Evolutionary conservation across 116 monocot genomes (phyloP), one percentile per base, ranked within the genome.

Genomic region (Cymodocea nodosa): DNA sequence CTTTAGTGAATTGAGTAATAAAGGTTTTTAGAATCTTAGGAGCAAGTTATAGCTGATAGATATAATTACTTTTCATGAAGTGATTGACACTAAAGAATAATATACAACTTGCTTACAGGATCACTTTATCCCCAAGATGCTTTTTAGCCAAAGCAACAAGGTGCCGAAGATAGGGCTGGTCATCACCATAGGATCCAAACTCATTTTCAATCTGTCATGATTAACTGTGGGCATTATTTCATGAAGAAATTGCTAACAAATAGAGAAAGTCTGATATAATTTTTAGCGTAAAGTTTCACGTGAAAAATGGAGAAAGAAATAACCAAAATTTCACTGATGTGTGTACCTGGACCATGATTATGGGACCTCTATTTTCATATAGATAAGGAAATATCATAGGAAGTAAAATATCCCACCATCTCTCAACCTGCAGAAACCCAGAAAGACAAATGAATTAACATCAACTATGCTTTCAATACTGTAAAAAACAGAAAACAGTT

Each of bases 111-210:
- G 57, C 80, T 65, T 81, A 97, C 97, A 97, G 64, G 59, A 97
- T 74, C 60, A 77, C 63, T 34, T 97, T 78, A 62, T 76, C 52
- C 23, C 91, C 91, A 67, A 97, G 88, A 56, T 85, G 75, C 61
- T 63, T 77, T 80, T 87, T 90, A 50, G 91, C 91, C 65, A 87
- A 70, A 53, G 74, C 36, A 40, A 81, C 83, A 48, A 97, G 80
- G 51, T 78, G 73, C 61, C 37, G 81, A 74, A 97, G 97, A 78
- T 97, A 97, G 56, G 65, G 22, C 71, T 80, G 83, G 72, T 97
- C 97, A 79, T 85, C 72, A 44, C 97, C 97, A 74, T 81, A 97
- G 22, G 97, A 97, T 19, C 97, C 97, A 77, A 85, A 97, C 72
- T 97, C 97, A 78, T 97, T 97, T 75, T 97, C 97, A 64, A 97